Evolutionary conservation across 495 filamentous ascomycete species (phyloP).

Genomic region (Tetracladium marchalianum): DNA sequence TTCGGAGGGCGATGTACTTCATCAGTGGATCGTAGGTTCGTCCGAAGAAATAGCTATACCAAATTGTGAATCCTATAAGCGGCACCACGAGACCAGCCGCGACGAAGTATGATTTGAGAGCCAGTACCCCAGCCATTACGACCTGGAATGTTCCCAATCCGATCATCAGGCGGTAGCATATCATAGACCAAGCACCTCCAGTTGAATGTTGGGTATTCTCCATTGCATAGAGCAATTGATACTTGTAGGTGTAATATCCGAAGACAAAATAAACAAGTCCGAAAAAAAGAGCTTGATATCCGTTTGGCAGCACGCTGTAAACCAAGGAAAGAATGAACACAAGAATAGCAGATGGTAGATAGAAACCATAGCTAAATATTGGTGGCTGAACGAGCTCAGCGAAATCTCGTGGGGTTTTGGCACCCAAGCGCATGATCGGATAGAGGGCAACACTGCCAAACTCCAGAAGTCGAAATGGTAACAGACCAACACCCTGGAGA

Average conservation of each 20-base stretch:
- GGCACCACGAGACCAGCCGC: constrained; percentile 65
- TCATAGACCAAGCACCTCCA: constrained; percentile 88
- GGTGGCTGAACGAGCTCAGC: constrained; percentile 76
- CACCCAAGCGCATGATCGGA: constrained; percentile 64
- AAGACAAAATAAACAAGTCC: constrained; percentile 82
- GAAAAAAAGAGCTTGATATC: constrained; percentile 71
- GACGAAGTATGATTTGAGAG: constrained; percentile 59
- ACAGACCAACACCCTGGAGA: constrained; percentile 83
- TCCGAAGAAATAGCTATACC: constrained; percentile 71
- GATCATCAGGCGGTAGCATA: constrained; percentile 78
- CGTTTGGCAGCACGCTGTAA: constrained; percentile 80
- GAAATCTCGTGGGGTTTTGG: constrained; percentile 85
- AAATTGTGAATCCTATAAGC: constrained; percentile 66
- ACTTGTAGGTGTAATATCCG: constrained; percentile 94
- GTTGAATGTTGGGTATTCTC: constrained; percentile 94
- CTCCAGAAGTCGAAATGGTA: constrained; percentile 85
- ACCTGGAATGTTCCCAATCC: constrained; percentile 83
- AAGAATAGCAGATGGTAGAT: constrained; percentile 82
- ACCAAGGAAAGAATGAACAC: constrained; percentile 91
- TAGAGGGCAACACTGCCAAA: constrained; percentile 82
- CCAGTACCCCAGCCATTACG: constrained; percentile 80
- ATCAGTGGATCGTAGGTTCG: constrained; percentile 75
- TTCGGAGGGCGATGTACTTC: constrained; percentile 83
- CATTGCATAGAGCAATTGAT: constrained; percentile 97
- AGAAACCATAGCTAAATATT: constrained; percentile 91